Evolutionary conservation across 2,329 filamentous ascomycete genomes (phyloP).

Genomic region (Diaporthe nobilis): DNA sequence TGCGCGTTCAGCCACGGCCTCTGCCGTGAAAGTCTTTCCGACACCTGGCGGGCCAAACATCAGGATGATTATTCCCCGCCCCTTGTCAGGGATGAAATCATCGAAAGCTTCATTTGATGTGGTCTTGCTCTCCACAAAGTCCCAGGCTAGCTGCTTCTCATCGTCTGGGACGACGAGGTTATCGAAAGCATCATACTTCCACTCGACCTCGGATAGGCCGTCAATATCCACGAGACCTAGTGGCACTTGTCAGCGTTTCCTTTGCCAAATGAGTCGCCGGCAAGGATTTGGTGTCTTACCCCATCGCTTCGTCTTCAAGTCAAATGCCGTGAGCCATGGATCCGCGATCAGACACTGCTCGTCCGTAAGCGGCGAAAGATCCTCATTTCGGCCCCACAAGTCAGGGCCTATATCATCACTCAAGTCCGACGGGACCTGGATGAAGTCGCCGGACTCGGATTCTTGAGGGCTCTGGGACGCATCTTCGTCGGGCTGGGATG

Average conservation of each 20-base stretch:
- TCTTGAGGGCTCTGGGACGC: background rate
- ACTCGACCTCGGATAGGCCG: constrained; percentile 45
- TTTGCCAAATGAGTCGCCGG: too few relatives aligned
- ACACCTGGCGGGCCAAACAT: constrained; percentile 25
- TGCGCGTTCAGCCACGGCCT: constrained; percentile 54
- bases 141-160: constrained; percentile 54
- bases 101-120: constrained; percentile 36
- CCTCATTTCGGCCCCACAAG: background rate
- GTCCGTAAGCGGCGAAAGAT: background rate
- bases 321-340: constrained; percentile 3
- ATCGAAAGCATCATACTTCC: constrained; percentile 61
- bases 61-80: constrained; percentile 38
- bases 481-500: background rate
- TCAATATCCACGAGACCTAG: constrained; percentile 3
- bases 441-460: background rate
- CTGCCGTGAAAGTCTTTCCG: constrained; percentile 29
- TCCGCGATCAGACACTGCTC: constrained; percentile 3
- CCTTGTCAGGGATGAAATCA: constrained; percentile 43
- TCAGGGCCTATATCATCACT: background rate
- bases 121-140: constrained; percentile 29
- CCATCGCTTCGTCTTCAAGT: constrained; percentile 7
- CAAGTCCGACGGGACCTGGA: background rate
- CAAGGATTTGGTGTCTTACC: background rate
- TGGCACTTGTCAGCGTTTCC: background rate
- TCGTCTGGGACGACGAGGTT: constrained; percentile 48